phyloP scores from a whole-genome alignment of 2,329 filamentous ascomycete genomes.

The Monilinia polystroma region DNA sequence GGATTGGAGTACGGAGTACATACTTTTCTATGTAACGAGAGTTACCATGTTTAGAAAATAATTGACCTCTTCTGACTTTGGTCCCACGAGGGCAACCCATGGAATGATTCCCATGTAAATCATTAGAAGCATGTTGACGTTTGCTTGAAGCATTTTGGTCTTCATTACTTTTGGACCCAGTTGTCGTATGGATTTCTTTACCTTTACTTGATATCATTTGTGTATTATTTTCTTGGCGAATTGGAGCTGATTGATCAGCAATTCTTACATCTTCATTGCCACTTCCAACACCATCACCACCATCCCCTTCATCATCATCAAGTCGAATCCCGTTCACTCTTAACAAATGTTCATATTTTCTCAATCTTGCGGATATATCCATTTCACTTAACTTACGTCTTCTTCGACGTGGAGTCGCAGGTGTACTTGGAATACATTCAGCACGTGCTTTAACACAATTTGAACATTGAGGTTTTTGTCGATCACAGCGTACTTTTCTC shows the following conservation, averaged over 20 bases:
- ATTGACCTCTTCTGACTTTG: conserved; percentile 15
- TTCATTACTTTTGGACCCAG: neutral
- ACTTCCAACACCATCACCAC: neutral
- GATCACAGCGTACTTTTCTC: conserved; percentile 38
- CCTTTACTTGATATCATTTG: neutral
- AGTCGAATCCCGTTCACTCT: conserved; percentile 35
- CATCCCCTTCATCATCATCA: conserved; percentile 26
- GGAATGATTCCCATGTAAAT: no score
- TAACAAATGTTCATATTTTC: conserved; percentile 36
- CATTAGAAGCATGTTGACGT: neutral
- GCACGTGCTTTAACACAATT: conserved; percentile 38
- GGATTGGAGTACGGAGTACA: neutral
- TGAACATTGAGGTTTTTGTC: conserved; percentile 36
- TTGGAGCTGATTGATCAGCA: neutral
- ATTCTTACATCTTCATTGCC: neutral
- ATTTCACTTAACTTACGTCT: conserved; percentile 35
- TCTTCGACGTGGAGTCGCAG: conserved; percentile 33
- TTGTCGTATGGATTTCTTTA: neutral
- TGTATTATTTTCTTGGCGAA: conserved; percentile 2
- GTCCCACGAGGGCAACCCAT: conserved; percentile 1
- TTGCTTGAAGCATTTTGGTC: neutral
- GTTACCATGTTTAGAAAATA: conserved; percentile 34
- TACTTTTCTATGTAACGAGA: conserved; percentile 37
- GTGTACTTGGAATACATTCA: conserved; percentile 36
- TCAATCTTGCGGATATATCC: conserved; percentile 33